Evolutionary conservation across 495 filamentous ascomycete species (phyloP).

Genomic region (Thermothielavioides terrestris): DNA sequence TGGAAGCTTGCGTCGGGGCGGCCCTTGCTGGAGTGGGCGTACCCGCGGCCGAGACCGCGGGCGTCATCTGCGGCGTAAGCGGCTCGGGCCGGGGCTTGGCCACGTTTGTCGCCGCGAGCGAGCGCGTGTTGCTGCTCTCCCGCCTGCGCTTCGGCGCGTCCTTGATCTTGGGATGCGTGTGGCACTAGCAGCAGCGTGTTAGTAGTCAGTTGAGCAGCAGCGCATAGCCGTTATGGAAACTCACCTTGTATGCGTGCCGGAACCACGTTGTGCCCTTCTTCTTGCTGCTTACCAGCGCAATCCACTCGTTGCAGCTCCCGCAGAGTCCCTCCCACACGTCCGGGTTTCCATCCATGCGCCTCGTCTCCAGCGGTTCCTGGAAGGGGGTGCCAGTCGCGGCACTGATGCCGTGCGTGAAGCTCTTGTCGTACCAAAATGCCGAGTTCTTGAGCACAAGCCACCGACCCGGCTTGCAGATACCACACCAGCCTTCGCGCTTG

Average conservation of each 20-base stretch:
- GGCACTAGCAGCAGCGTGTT: slow-evolving; percentile 44
- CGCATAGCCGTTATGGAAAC: too few species aligned
- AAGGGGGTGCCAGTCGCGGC: slow-evolving; percentile 67
- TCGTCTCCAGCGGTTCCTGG: slow-evolving; percentile 59
- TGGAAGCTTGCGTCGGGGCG: slow-evolving; percentile 11
- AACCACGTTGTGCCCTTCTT: slow-evolving; percentile 86
- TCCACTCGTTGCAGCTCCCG: slow-evolving; percentile 70
- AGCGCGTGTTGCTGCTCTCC: slow-evolving; percentile 48
- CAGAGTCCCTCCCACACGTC: slow-evolving; percentile 77
- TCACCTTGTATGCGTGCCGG: slow-evolving; percentile 73
- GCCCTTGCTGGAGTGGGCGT: slow-evolving; percentile 29
- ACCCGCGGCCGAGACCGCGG: slow-evolving; percentile 25
- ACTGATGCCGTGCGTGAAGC: slow-evolving; percentile 72
- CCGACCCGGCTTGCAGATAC: slow-evolving; percentile 70
- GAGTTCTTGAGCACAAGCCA: slow-evolving; percentile 80
- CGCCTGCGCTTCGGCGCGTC: slow-evolving; percentile 63
- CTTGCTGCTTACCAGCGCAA: slow-evolving; percentile 69
- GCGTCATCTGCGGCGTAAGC: slow-evolving; percentile 36
- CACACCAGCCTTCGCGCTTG: slow-evolving; percentile 79
- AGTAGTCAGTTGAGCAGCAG: too few species aligned
- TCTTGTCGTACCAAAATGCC: slow-evolving; percentile 82
- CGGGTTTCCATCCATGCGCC: slow-evolving; percentile 68
- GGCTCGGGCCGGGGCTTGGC: slow-evolving; percentile 34
- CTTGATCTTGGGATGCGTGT: slow-evolving; percentile 65
- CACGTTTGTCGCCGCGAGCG: slow-evolving; percentile 26